Evolutionary conservation across 306 rosid genomes (phyloP).

Genomic region (Cajanus cajan): DNA sequence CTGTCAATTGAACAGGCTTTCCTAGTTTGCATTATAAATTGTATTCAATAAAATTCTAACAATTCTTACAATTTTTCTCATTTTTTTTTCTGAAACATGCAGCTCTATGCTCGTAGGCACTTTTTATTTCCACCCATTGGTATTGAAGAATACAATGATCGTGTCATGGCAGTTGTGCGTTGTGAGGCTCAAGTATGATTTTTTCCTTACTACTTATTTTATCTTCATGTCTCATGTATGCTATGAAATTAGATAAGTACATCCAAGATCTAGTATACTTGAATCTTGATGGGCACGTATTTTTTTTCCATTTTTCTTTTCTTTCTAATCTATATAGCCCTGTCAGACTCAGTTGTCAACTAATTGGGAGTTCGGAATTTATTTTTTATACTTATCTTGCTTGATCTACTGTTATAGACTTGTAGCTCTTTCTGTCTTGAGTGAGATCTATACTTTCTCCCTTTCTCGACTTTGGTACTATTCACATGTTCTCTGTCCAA

Average conservation of each 20-base stretch:
- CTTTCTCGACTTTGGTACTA: background rate
- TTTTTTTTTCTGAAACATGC: conserved; percentile 40
- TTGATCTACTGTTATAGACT: background rate
- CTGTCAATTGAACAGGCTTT: background rate
- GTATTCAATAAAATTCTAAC: background rate
- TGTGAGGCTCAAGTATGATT: conserved; percentile 89
- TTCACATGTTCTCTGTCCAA: background rate
- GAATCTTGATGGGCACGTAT: background rate
- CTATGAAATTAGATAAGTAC: conserved; percentile 18
- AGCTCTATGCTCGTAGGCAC: conserved; percentile 95
- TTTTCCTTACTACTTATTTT: conserved; percentile 21
- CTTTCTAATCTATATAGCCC: background rate
- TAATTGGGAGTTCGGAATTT: conserved; percentile 5
- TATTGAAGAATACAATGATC: conserved; percentile 80
- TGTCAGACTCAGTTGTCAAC: conserved; percentile 10
- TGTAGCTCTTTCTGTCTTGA: background rate
- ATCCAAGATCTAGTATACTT: background rate
- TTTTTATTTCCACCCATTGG: conserved; percentile 83
- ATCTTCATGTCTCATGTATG: background rate
- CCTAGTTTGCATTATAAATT: background rate
- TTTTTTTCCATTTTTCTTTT: background rate
- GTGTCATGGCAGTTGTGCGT: conserved; percentile 87
- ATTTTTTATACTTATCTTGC: background rate
- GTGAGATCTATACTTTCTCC: background rate
- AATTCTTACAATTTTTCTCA: background rate